phyloP scores from a whole-genome alignment of 257 asterid species.

The Plectranthus barbatus region DNA sequence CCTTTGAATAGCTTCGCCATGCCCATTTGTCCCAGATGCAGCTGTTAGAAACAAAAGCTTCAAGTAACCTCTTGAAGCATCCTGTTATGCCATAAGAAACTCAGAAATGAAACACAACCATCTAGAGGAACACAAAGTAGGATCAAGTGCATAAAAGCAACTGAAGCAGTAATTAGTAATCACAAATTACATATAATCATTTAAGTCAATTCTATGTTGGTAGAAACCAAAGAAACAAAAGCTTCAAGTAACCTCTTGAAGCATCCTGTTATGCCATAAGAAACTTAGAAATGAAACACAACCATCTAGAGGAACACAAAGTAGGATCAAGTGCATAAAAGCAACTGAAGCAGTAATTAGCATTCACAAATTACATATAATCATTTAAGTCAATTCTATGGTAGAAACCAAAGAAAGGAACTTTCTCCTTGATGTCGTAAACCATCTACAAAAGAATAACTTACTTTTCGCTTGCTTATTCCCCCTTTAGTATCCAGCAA shows the following conservation, averaged over 20 bases:
- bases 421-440: not conserved
- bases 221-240: slow-evolving; percentile 75
- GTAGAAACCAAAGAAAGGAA: no score
- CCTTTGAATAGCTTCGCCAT: slow-evolving; percentile 92
- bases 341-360: not conserved
- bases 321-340: slow-evolving; percentile 11
- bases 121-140: slow-evolving; percentile 1
- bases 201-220: no score
- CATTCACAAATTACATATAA: slow-evolving; percentile 3
- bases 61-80: slow-evolving; percentile 87
- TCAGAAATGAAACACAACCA: no score
- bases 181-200: slow-evolving; percentile 3
- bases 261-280: slow-evolving; percentile 59
- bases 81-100: slow-evolving; percentile 41
- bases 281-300: no score
- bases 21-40: slow-evolving; percentile 70
- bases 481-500: slow-evolving; percentile 78
- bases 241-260: slow-evolving; percentile 84
- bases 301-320: not conserved
- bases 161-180: not conserved
- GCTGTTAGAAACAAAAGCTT: slow-evolving; percentile 86
- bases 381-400: no score
- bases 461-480: slow-evolving; percentile 84
- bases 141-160: slow-evolving; percentile 8
- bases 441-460: slow-evolving; percentile 19